Base-by-base conservation (phyloP, 1,139 yeast genomes). In the Saccharomyces hybrid region DNA sequence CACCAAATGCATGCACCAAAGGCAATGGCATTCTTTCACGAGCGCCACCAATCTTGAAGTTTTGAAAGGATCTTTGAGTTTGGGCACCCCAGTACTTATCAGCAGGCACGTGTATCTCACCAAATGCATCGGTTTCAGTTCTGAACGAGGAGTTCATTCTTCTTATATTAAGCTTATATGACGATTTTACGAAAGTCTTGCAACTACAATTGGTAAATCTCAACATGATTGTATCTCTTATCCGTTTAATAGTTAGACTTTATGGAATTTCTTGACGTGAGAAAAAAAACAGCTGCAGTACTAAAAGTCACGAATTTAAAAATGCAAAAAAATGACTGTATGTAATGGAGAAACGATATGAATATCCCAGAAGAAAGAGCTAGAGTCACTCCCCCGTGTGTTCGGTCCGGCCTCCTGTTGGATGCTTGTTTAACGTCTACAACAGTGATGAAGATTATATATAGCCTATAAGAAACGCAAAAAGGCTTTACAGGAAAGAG, bases 1-100 rank as follows among this genome's bases (percentile, higher is more conserved):
- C 74, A 73, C 99, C 99, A 69, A 95, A 93, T 3, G 99, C 96
- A 65, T 79, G 81, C 64, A 93, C 85, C 57, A 93, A 79, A 38
- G 99, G 97, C 63, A 82, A 83, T 52, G 99, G 99, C 85, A 93
- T 86, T 60, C 81, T 80, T 69, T 95, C 98, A 61, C 91, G 83
- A 29, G 80, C 78, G 55, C 97, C 98, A 62, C 99, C 99, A 68
- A 93, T 93, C 73, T 90, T 88, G 78, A 93, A 93, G 79, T 93
- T 93, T 75, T 85, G 87, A 66, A 84, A 80, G 13, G 98, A 86
- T 74, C 96, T 82, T 73, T 95, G 97, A 57, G 99, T 93, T 76
- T 93, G 99, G 47, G 99, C 98, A 58, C 99, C 98, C 88, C 96
- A 91, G 78, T 91, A 91, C 70, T 83, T 84, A 68, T 86, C 79